Conservation (phyloP, 2,329 filamentous ascomycete species). For the Diaporthe helianthi region DNA sequence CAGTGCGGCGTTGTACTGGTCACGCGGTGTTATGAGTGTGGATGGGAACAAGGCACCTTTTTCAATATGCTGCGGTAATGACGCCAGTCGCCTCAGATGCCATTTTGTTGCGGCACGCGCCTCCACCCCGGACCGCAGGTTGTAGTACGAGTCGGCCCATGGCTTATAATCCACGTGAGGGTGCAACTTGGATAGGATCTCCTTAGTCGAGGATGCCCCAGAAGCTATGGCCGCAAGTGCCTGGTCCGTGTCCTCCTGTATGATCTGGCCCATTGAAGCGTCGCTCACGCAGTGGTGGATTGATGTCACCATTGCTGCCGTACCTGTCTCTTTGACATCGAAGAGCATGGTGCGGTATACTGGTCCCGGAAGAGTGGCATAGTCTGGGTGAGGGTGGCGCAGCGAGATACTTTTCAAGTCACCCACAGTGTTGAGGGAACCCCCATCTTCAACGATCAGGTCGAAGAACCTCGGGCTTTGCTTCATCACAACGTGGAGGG, state of each 20-base stretch:
- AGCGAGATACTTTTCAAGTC: constrained; percentile 11
- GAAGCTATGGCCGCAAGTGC: background rate
- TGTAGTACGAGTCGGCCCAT: constrained; percentile 37
- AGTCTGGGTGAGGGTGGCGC: constrained; percentile 22
- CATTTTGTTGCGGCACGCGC: constrained; percentile 33
- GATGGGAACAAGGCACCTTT: constrained; percentile 20
- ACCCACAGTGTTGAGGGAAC: constrained; percentile 12
- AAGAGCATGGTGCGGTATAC: constrained; percentile 25
- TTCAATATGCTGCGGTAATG: constrained; percentile 7
- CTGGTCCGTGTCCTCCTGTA: constrained; percentile 28
- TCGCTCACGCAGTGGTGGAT: constrained; percentile 23
- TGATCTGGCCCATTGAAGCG: constrained; percentile 24
- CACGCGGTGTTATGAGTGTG: constrained; percentile 1
- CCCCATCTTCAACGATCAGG: constrained; percentile 19
- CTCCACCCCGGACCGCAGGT: constrained; percentile 24
- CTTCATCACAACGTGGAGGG: constrained; percentile 30
- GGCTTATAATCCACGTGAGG: constrained; percentile 36
- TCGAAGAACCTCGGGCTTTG: constrained; percentile 28
- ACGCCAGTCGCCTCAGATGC: constrained; percentile 29
- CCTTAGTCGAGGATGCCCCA: constrained; percentile 8
- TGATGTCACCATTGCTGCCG: constrained; percentile 12
- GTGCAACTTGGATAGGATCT: constrained; percentile 19
- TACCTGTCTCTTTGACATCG: constrained; percentile 26
- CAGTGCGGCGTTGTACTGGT: constrained; percentile 21
- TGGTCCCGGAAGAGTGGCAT: constrained; percentile 21